Evolutionary conservation across 2,329 filamentous ascomycete species (phyloP).

Genomic region (Talaromyces atroroseus): DNA sequence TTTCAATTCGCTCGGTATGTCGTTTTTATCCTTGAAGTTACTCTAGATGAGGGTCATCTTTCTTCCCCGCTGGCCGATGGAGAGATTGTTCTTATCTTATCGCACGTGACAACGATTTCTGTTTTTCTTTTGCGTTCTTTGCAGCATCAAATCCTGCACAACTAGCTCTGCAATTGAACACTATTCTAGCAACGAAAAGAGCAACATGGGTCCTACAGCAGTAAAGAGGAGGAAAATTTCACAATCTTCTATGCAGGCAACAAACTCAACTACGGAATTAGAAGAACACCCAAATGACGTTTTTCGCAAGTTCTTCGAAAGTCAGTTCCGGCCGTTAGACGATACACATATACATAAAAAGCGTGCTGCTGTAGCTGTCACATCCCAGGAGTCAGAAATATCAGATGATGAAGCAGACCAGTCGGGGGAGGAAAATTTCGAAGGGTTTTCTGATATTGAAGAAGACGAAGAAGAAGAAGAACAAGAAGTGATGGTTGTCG

Average conservation of each 20-base stretch:
- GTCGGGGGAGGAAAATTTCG: slow-evolving; percentile 22
- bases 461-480: slow-evolving; percentile 49
- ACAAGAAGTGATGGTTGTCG: slow-evolving; percentile 54
- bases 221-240: slow-evolving; percentile 9
- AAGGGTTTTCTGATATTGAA: slow-evolving; percentile 27
- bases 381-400: slow-evolving; percentile 17
- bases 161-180: not conserved
- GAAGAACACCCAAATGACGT: slow-evolving; percentile 61
- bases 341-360: not conserved
- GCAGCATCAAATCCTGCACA: slow-evolving; percentile 15
- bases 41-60: not conserved
- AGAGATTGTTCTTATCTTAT: slow-evolving; percentile 28
- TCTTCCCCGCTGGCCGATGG: not conserved
- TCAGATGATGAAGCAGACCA: slow-evolving; percentile 40
- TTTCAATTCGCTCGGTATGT: not conserved
- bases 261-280: slow-evolving; percentile 18
- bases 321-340: slow-evolving; percentile 70
- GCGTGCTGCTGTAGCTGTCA: not conserved
- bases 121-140: not conserved
- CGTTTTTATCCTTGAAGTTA: not conserved
- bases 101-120: slow-evolving; percentile 29
- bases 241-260: slow-evolving; percentile 1
- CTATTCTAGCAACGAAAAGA: not conserved
- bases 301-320: slow-evolving; percentile 80
- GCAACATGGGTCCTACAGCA: slow-evolving; percentile 3